phyloP scores from a whole-genome alignment of 2,329 filamentous ascomycete species.

The Alternaria viburni region DNA sequence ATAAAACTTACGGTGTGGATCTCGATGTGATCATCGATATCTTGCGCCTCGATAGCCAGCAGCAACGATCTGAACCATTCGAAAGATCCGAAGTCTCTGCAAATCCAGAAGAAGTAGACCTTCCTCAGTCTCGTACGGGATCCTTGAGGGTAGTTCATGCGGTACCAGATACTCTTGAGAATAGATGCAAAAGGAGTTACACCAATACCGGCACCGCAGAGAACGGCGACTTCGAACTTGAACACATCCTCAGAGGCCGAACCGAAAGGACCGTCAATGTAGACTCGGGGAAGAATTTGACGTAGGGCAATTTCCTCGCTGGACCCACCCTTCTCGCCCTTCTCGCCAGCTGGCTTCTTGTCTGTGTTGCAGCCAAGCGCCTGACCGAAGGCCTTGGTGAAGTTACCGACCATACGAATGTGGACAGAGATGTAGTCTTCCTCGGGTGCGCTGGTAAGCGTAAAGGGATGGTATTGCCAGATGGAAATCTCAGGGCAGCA shows the following conservation, averaged over 20 bases:
- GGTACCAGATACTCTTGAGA: conserved; percentile 88
- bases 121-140: conserved; percentile 76
- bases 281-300: conserved; percentile 77
- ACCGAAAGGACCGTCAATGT: conserved; percentile 84
- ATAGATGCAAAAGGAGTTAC: conserved; percentile 61
- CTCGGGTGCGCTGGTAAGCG: conserved; percentile 83
- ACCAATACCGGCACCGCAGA: conserved; percentile 60
- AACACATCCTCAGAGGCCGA: conserved; percentile 88
- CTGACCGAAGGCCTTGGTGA: conserved; percentile 72
- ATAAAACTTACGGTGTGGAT: conserved; percentile 70
- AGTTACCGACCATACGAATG: conserved; percentile 82
- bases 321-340: conserved; percentile 62
- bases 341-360: conserved; percentile 57
- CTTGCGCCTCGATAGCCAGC: conserved; percentile 84
- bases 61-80: conserved; percentile 89
- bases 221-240: conserved; percentile 63
- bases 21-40: conserved; percentile 82
- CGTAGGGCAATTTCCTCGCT: conserved; percentile 71
- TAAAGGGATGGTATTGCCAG: conserved; percentile 90
- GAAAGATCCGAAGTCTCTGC: conserved; percentile 84
- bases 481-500: conserved; percentile 85
- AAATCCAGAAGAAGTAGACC: conserved; percentile 94
- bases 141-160: conserved; percentile 85
- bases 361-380: conserved; percentile 79
- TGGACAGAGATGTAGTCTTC: conserved; percentile 91